These are phyloP conservation scores for Spathaspora passalidarum DNA, from an alignment of 805 yeast species.

Conservation along the genomic window DNA sequence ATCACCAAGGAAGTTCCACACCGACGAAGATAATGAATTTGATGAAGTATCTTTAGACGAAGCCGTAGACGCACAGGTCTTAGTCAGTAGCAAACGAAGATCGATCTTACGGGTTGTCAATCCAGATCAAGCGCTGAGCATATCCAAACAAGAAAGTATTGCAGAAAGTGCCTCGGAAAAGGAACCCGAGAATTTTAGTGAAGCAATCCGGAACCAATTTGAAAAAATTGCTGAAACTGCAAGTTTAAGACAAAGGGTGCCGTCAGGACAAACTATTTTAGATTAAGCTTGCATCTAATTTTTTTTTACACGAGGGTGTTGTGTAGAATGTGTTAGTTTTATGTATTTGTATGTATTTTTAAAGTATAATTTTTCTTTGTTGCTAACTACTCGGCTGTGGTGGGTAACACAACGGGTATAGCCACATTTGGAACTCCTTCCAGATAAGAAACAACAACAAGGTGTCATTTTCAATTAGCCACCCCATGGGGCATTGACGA, in stretches of 20 bases:
- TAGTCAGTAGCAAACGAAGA: slow-evolving; percentile 64
- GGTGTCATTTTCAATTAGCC: neutral
- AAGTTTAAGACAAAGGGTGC: slow-evolving; percentile 10
- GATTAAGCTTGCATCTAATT: too few species aligned
- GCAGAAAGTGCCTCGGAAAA: slow-evolving; percentile 8
- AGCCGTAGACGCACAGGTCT: slow-evolving; percentile 64
- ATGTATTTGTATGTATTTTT: neutral
- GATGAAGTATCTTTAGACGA: slow-evolving; percentile 43
- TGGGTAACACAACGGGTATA: neutral
- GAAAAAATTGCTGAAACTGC: slow-evolving; percentile 4
- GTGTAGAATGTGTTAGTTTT: too few species aligned
- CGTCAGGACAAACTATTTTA: slow-evolving; percentile 3
- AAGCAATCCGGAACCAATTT: slow-evolving; percentile 7
- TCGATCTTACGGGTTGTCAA: slow-evolving; percentile 59
- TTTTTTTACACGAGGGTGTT: too few species aligned
- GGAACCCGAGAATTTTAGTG: slow-evolving; percentile 6
- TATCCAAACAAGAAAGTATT: slow-evolving; percentile 9
- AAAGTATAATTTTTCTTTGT: neutral
- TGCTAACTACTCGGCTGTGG: neutral
- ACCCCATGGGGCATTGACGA: slow-evolving; percentile 6
- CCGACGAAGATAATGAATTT: slow-evolving; percentile 11
- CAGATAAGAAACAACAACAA: neutral
- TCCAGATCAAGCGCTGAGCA: slow-evolving; percentile 32
- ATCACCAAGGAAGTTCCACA: slow-evolving; percentile 1
- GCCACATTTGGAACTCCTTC: neutral